A percentile compares a stretch with the other conserved stretches of the same genome.
Evolutionary conservation across 2,329 filamentous ascomycete species (phyloP).

Genomic region (Exserohilum turcica): DNA sequence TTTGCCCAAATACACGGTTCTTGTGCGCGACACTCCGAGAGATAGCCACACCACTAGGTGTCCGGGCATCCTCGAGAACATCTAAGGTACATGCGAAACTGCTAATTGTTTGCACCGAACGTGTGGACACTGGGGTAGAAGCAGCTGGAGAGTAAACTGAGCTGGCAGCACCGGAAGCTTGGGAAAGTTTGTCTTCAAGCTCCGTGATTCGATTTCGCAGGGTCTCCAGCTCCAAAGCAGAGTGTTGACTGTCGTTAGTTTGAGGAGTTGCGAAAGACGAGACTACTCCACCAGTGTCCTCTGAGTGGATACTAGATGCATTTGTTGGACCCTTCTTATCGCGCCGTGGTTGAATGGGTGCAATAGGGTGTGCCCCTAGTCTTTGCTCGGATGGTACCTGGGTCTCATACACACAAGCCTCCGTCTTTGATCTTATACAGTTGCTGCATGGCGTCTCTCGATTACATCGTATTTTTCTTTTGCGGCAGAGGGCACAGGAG

Average conservation of each 20-base stretch:
- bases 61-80: constrained; percentile 47
- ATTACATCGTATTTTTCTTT: constrained; percentile 67
- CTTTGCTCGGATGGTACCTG: constrained; percentile 4
- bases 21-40: constrained; percentile 60
- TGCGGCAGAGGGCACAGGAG: constrained; percentile 63
- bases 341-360: constrained; percentile 2
- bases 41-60: constrained; percentile 40
- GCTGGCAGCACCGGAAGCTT: constrained; percentile 11
- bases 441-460: constrained; percentile 64
- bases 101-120: constrained; percentile 47
- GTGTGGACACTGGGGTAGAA: constrained; percentile 27
- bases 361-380: background rate
- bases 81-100: constrained; percentile 53
- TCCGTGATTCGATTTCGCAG: constrained; percentile 50
- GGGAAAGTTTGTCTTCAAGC: constrained; percentile 51
- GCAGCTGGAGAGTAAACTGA: constrained; percentile 1
- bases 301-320: background rate
- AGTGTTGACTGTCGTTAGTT: constrained; percentile 20
- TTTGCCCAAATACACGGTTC: constrained; percentile 61
- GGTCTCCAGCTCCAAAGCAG: constrained; percentile 43
- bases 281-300: background rate
- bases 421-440: constrained; percentile 60
- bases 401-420: constrained; percentile 57
- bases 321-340: background rate
- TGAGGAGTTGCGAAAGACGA: background rate